Evolutionary conservation across 1,139 yeast species (phyloP), one percentile per base, ranked within the genome.

Genomic region (Blastobotrys proliferans): DNA sequence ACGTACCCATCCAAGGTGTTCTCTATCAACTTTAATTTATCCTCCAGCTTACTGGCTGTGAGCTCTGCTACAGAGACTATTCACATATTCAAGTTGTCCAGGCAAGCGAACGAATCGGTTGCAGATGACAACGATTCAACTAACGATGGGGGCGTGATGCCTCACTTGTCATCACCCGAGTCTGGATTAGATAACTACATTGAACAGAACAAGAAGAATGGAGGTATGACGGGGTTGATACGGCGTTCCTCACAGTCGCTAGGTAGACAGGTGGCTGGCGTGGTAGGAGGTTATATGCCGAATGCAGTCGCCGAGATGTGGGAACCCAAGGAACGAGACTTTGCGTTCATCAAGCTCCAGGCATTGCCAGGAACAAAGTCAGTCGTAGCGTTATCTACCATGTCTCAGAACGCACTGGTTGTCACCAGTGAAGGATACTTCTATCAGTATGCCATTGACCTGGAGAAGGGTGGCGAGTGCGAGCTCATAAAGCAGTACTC

Each of bases 401-500:
- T 69, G 30, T 66, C 81, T 36, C 43, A 43, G 11, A 69, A 84
- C 20, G 80, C 85, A 2, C 73, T 81, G 54, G 96, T 90, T 16
- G 83, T 88, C 4, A 86, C 96, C 0, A 78, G 94, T 0, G 95
- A 86, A 48, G 98, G 98, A 0, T 75, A 76, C 50, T 83, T 85
- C 56, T 87, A 84, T 61, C 88, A 83, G 45, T 92, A 86, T 62
- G 87, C 88, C 0, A 70, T 92, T 46, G 95, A 90, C 57, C 82
- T 94, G 0, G 94, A 82, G 50, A 68, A 92, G 45, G 97, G 97
- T 2, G 97, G 97, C 4, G 97, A 92, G 58, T 90, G 98, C 64
- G 79, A 83, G 32, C 67, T 87, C 44, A 67, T 86, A 40, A 79
- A 81, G 50, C 95, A 85, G 59, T 81, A 78, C 59, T 74, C 83